Base-by-base conservation (phyloP, 2,329 filamentous ascomycete genomes). In the Ceratocystis ficicola region DNA sequence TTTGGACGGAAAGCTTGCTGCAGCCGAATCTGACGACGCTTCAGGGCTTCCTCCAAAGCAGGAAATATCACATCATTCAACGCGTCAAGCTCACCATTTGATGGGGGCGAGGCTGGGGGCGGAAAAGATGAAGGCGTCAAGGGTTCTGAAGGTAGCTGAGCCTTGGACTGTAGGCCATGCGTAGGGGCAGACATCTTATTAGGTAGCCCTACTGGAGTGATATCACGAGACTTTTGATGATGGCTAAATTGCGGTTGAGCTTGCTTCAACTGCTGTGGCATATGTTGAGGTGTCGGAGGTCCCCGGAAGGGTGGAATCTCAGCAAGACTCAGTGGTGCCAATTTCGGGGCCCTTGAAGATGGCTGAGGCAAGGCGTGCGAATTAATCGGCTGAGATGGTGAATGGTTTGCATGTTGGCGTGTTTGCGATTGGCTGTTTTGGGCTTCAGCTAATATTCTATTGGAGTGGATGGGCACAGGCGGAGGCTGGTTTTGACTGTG, bases 51-150 rank as follows among this genome's bases (percentile, higher is more conserved):
- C 75, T 96, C 91, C 1, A 99, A 81, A 1, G 94, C 93, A 0
- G 94, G 94, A 69, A 97, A 86, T 46, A 99, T 90, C 63, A 99
- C 93, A 70, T 93, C 90, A 72, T 88, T 90, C 1, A 96, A 81
- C 1, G 92, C 91, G 64, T 95, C 94, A 25, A 95, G 81, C 67
- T 95, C 88, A 12, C 83, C 85, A 66, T 84, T 83, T 28, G 82
- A 75, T 68, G 83, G 84, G 1, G 80, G 72, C 0, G 84, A 81
- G 1, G 83, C 79, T 5, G 80, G 80, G 28, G 80, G 78, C 2
- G 83, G 84, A 71, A 85, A 85, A 1, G 81, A 76, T 10, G 79
- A 76, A 3, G 79, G 76, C 17, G 78, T 72, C 0, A 70, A 65
- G 3, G 73, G 71, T 12, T 77, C 76, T 15, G 71, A 70, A 0